Conservation (phyloP, 2,329 filamentous ascomycete species). For the Rutstroemia sydowiana region DNA sequence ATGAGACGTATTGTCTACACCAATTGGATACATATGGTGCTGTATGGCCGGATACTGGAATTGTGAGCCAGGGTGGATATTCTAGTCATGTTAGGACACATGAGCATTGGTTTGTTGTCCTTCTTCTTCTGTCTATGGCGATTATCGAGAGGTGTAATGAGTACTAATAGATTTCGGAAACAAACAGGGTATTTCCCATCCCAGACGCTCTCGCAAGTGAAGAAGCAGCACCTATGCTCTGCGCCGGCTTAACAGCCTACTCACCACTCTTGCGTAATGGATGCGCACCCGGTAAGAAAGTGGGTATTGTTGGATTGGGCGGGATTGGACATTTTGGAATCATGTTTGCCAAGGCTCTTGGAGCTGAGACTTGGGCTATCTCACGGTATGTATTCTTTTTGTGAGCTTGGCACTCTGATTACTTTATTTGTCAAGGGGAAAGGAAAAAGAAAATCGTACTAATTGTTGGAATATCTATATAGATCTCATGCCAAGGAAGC, state of each 20-base stretch:
- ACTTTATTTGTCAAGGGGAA: too few relatives aligned
- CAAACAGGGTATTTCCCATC: slow-evolving; percentile 49
- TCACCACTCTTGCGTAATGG: slow-evolving; percentile 71
- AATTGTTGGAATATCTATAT: neutral
- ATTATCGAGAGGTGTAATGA: neutral
- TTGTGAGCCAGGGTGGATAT: slow-evolving; percentile 58
- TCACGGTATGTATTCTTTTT: slow-evolving; percentile 36
- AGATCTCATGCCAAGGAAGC: slow-evolving; percentile 49
- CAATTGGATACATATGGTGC: slow-evolving; percentile 44
- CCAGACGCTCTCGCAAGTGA: slow-evolving; percentile 59
- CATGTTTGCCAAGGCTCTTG: slow-evolving; percentile 61
- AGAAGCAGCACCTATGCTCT: slow-evolving; percentile 72
- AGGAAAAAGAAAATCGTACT: too few relatives aligned
- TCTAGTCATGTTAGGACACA: slow-evolving; percentile 63
- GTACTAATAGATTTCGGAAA: neutral
- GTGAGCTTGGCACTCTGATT: neutral
- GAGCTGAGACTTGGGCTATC: slow-evolving; percentile 55
- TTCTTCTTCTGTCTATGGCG: neutral
- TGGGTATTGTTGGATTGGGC: slow-evolving; percentile 66
- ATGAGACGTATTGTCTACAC: slow-evolving; percentile 48
- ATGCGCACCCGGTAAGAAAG: slow-evolving; percentile 69
- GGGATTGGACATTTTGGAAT: slow-evolving; percentile 67
- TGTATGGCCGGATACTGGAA: slow-evolving; percentile 49
- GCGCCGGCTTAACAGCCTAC: slow-evolving; percentile 75
- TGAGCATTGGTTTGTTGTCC: slow-evolving; percentile 53